Base-by-base conservation (phyloP, 2,329 filamentous ascomycete species). In the Fusarium miscanthi region DNA sequence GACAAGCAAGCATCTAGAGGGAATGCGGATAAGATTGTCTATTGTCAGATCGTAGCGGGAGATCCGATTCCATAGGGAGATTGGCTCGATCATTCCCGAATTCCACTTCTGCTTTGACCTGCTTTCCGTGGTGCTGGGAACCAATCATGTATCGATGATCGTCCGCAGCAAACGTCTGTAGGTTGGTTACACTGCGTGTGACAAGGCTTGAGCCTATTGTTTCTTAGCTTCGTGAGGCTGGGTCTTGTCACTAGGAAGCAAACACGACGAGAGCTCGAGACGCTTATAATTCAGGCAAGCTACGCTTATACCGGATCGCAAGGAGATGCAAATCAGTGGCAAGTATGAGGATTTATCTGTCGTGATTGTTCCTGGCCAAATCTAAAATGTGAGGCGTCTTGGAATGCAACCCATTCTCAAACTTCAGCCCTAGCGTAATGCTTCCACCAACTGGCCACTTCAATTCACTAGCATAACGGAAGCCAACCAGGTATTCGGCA, bases 381-480 rank as follows among this genome's bases (percentile, higher is more conserved):
- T 31, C 19, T 31, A 16, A 14, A 33, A 19, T 14, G 17, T 35
- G 30, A 37, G 60, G 37, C 37, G 38, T 8, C 8, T 4, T 33
- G 60, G 54, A 63, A 63, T 60, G 56, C 19, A 38, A 21, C 25
- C 12, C 54, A 63, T 63, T 60, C 54, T 31, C 57, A 38, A 31
- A 13, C 43, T 27, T 33, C 30, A 60, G 43, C 54, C 35, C 25
- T 46, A 37, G 27, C n/a, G 8, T 8, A 6, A 61, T 9, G 35
- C 31, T 25, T 33, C 11, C 23, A n/a, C 37, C 21, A 58, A 23
- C 23, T 27, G 30, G 16, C 48, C 11, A n/a, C 7, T 13, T 38
- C 41, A 25, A 41, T 19, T 19, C 23, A 30, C 25, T 17, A 19
- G 27, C 4, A 43, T n/a, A 21, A 17, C 23, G 11, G n/a, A 37